Base-by-base conservation (phyloP, 768 basidiomycete genomes). In the Suillus subaureus region DNA sequence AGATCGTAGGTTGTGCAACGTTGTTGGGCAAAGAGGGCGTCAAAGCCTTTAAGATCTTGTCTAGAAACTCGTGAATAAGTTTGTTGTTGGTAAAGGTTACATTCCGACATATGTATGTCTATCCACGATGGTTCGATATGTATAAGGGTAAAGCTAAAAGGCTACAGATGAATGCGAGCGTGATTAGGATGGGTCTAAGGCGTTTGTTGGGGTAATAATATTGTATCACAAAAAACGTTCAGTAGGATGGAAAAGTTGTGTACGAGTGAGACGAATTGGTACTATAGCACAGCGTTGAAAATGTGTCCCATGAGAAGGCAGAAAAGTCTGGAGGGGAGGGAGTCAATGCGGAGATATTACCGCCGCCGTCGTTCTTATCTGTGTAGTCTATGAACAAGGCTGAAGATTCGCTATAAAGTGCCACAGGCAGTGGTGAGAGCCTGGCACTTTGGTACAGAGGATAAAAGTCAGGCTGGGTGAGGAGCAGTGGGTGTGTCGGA, bases 21-120 rank as follows among this genome's bases (percentile, higher is more conserved):
- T 74, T 82, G 35, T 70, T 88, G 33, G 88, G 88, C 1, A 83
- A 81, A 67, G 75, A 86, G 66, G 87, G 88, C 8, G 78, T 85
- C 5, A 72, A 70, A 55, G 87, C 85, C 15, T 89, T 88, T 66
- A 81, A 86, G 69, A 81, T 77, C 13, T 71, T 84, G 23, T 66
- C 65, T 69, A 64, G 61, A 15, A 33, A 49, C 23, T 28, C 13
- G 40, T 26, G 63, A 47, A 64, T 31, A 37, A 9, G 23, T 28
- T 26, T 45, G 26, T 60, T 31, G 15, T 39, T 39, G 15, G 5
- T 4, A 23, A 12, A 60, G 18, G 26, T 60, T 39, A 58, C 23
- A 39, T 58, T 58, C 18, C 11, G 26, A 18, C 6, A 21, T 42
- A 11, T 18, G 12, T 28, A 31, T 60, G 26, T 58, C n/a, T 7